Evolutionary conservation across 1,139 yeast species (phyloP).

Genomic region (Pichia inconspicua): DNA sequence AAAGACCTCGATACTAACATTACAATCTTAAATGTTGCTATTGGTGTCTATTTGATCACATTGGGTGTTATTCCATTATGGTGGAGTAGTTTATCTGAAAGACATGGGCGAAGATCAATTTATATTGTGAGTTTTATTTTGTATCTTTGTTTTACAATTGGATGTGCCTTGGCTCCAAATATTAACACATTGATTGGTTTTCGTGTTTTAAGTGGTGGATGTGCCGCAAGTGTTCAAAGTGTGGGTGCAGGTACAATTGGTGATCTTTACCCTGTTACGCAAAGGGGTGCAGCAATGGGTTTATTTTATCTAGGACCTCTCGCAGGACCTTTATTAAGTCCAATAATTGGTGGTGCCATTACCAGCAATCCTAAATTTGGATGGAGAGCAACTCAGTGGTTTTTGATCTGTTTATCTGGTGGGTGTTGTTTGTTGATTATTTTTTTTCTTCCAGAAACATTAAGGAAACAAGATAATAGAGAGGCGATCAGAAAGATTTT

Average conservation of each 20-base stretch:
- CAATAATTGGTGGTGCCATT: constrained; percentile 74
- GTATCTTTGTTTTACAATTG: constrained; percentile 61
- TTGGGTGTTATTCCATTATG: constrained; percentile 78
- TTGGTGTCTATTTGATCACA: constrained; percentile 68
- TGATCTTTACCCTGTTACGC: constrained; percentile 59
- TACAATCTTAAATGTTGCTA: constrained; percentile 63
- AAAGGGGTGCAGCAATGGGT: constrained; percentile 78
- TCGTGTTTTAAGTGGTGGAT: constrained; percentile 68
- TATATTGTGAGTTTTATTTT: constrained; percentile 60
- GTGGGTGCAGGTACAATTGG: constrained; percentile 87
- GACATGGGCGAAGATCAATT: constrained; percentile 65
- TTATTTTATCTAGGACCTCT: constrained; percentile 74
- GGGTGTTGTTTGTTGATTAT: constrained; percentile 42
- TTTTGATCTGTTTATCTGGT: constrained; percentile 62
- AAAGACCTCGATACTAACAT: constrained; percentile 47
- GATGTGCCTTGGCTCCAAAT: constrained; percentile 58
- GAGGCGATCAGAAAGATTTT: constrained; percentile 40
- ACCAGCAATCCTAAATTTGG: constrained; percentile 53
- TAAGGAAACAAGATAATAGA: constrained; percentile 46
- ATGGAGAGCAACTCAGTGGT: constrained; percentile 90
- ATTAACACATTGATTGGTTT: constrained; percentile 60
- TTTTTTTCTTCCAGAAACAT: constrained; percentile 68
- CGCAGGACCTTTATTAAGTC: constrained; percentile 74
- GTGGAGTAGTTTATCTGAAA: constrained; percentile 82
- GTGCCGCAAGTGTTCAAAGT: constrained; percentile 80